A percentile compares a stretch with the other conserved stretches of the same genome.
Evolutionary conservation across 257 asterid genomes (phyloP).

Genomic region (Marsdenia floribunda): DNA sequence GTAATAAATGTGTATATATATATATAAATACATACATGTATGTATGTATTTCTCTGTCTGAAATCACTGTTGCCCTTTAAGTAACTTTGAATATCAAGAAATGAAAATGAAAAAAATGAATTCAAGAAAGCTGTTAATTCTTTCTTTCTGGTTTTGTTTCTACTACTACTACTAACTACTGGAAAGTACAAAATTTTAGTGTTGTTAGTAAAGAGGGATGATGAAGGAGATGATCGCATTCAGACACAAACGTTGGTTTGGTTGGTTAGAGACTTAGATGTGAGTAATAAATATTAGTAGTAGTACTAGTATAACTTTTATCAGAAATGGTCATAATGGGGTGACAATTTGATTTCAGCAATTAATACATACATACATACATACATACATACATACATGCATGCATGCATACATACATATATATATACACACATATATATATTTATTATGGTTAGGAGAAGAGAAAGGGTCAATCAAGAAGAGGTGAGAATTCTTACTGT

Average conservation of each 20-base stretch:
- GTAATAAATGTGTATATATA: neutral
- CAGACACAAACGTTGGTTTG: neutral
- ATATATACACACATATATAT: too few species aligned
- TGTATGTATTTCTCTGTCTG: too few species aligned
- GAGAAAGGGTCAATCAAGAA: neutral
- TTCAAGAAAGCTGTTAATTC: neutral
- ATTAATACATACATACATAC: conserved; percentile 4
- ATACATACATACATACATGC: too few species aligned
- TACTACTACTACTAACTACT: neutral
- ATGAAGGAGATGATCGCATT: neutral
- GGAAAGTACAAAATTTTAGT: too few species aligned
- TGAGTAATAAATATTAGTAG: conserved; percentile 14
- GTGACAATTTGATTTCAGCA: neutral
- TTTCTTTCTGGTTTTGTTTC: neutral
- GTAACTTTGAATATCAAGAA: too few species aligned
- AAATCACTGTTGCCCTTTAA: too few species aligned
- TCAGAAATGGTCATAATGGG: neutral
- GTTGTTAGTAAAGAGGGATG: neutral
- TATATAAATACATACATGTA: too few species aligned
- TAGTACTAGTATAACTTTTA: neutral
- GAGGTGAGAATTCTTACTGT: neutral
- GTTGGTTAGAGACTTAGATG: neutral
- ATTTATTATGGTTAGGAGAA: neutral
- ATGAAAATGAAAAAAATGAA: neutral
- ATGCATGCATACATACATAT: too few species aligned